Base-by-base conservation (phyloP, 208 protist species). In the Crithidia expoeki region DNA sequence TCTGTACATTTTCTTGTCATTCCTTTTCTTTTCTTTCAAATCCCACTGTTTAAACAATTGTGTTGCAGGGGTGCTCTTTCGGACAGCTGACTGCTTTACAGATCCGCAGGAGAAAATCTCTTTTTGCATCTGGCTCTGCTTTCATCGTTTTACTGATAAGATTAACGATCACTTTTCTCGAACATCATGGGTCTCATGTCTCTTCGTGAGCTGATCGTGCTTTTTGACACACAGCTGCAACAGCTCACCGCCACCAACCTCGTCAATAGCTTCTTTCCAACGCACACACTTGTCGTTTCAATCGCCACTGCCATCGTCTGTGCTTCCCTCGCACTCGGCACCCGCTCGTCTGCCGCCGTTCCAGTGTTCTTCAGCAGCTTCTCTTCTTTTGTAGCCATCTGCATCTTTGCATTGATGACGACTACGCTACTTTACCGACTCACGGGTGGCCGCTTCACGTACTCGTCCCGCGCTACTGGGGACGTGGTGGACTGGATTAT, bases 241-340 rank as follows among this genome's bases (percentile, higher is more conserved):
- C 72, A 81, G 74, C 65, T 87, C 21, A 84, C 82, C 1, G 5
- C 68, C 0, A 49, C 38, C 0, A 77, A 87, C 57, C 56, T 87
- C 21, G 36, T 77, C 4, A 27, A 2, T 5, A 74, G 82, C 17
- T 87, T 82, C 71, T 84, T 79, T 49, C 56, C 62, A 0, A 5
- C 28, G 12, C 67, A 81, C 67, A 76, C 82, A 16, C 57, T 75
- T 6, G 10, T 61, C 1, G 57, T 75, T 9, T 50, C 78, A 0
- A 0, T 74, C 16, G 58, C 59, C 0, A 11, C 36, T 16, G 27
- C 64, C n/a, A 21, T 76, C 2, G 56, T 87, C 6, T 76, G 67
- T 33, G 46, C 27, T n/a, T 36, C 78, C 11, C 67, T 87, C 9
- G 68, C 77, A 19, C 19, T 73, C 0, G 68, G 40, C 53, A 67